phyloP scores from a whole-genome alignment of 1,139 yeast species.

The Taphrina communis region DNA sequence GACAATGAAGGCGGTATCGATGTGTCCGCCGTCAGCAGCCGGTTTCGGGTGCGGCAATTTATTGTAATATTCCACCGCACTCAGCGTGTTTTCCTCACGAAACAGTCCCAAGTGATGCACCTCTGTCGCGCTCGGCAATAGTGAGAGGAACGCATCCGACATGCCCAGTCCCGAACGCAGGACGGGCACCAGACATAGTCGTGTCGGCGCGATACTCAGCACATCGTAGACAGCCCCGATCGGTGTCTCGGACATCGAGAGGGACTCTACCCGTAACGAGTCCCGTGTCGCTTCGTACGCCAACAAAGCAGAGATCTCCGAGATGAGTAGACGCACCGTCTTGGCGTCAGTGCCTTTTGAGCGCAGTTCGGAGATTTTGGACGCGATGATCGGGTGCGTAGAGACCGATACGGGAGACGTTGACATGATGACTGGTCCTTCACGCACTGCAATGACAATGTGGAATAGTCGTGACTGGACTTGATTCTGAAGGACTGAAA shows the following conservation, averaged over 20 bases:
- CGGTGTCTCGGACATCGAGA: constrained; percentile 45
- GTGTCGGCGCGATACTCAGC: constrained; percentile 46
- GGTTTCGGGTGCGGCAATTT: constrained; percentile 48
- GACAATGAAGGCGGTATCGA: constrained; percentile 49
- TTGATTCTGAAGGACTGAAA: neutral
- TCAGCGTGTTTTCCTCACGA: constrained; percentile 50
- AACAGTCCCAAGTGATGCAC: constrained; percentile 52
- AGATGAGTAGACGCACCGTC: constrained; percentile 48
- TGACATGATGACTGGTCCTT: neutral
- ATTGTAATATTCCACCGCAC: constrained; percentile 53
- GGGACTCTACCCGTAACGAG: constrained; percentile 10
- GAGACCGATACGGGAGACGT: constrained; percentile 48
- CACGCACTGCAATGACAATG: neutral
- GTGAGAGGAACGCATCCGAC: constrained; percentile 50
- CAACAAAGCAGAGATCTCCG: constrained; percentile 49
- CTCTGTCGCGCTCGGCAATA: constrained; percentile 51
- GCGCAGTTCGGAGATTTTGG: constrained; percentile 50
- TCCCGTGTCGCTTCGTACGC: constrained; percentile 49
- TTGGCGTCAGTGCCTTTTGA: constrained; percentile 43
- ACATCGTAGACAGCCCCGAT: constrained; percentile 47
- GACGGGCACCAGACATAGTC: constrained; percentile 50
- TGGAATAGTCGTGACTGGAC: neutral
- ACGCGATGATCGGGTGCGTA: constrained; percentile 49
- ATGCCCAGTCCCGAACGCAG: constrained; percentile 52
- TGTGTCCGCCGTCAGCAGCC: neutral